These are phyloP conservation scores for Annulohypoxylon maeteangense DNA, from an alignment of 495 filamentous ascomycete genomes.

Conservation along the genomic window DNA sequence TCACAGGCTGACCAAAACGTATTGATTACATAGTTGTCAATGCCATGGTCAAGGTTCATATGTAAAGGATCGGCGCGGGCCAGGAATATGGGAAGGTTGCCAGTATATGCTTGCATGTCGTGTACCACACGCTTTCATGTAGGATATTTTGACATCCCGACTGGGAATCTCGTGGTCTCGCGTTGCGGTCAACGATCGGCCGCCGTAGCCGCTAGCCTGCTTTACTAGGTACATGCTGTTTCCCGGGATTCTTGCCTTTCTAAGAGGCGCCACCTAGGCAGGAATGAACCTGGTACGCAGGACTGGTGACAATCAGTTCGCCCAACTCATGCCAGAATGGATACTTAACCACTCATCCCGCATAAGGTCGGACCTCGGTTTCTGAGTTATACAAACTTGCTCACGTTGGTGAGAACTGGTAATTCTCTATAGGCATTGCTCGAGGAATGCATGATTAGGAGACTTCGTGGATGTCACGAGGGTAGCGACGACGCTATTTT, in stretches of 20 bases:
- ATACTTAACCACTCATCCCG: background rate
- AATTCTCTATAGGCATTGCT: background rate
- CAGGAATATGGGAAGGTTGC: conserved; percentile 30
- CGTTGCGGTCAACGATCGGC: conserved; percentile 7
- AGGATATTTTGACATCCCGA: conserved; percentile 21
- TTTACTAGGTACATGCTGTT: background rate
- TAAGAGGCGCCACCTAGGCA: background rate
- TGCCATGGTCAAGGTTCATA: conserved; percentile 25
- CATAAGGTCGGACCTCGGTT: conserved; percentile 1
- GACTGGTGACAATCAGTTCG: conserved; percentile 1
- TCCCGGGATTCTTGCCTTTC: background rate
- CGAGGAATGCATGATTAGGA: background rate
- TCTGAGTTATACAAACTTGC: conserved; percentile 16
- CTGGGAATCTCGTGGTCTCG: conserved; percentile 25
- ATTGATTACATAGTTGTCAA: conserved; percentile 27
- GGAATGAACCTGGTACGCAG: background rate
- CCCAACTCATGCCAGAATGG: background rate
- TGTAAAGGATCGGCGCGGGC: conserved; percentile 29
- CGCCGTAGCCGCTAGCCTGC: conserved; percentile 19
- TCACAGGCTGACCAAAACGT: background rate
- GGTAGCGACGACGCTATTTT: background rate
- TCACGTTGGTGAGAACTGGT: background rate
- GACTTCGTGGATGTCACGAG: background rate
- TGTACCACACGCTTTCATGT: conserved; percentile 24
- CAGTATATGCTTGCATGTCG: conserved; percentile 25